A percentile compares a stretch with the other conserved stretches of the same genome.
phyloP scores from a whole-genome alignment of 495 filamentous ascomycete genomes.

The Lasiosphaeria ovina region DNA sequence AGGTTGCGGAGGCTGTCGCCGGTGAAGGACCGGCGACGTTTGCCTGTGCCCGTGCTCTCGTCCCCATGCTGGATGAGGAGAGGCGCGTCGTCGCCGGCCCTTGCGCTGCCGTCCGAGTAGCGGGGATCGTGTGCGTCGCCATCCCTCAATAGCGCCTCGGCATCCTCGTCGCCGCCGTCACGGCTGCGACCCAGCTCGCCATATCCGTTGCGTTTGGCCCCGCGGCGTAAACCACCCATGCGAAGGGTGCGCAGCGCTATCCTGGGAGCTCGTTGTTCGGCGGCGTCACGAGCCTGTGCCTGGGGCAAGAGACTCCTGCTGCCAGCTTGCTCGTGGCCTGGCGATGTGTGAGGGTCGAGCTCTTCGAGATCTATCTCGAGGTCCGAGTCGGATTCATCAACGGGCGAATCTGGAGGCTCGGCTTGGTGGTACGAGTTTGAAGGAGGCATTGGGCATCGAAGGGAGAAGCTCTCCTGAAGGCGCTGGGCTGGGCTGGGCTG shows the following conservation, averaged over 20 bases:
- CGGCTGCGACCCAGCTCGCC: constrained; percentile 58
- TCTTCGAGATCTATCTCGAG: constrained; percentile 71
- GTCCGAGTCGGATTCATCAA: constrained; percentile 61
- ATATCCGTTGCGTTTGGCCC: constrained; percentile 53
- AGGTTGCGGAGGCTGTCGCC: constrained; percentile 37
- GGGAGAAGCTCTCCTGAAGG: constrained; percentile 18
- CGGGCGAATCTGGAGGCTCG: constrained; percentile 51
- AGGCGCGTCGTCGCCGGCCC: constrained; percentile 63
- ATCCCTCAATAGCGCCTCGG: constrained; percentile 55
- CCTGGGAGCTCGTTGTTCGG: constrained; percentile 50
- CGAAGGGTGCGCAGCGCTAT: constrained; percentile 73
- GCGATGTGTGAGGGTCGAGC: constrained; percentile 58
- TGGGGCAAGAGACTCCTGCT: constrained; percentile 41
- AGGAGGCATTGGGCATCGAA: constrained; percentile 52
- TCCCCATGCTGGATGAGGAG: constrained; percentile 50
- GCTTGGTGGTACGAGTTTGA: constrained; percentile 48
- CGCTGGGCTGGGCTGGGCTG: neutral
- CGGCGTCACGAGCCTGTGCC: constrained; percentile 35
- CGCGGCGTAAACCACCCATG: constrained; percentile 53
- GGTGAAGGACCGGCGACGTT: constrained; percentile 33
- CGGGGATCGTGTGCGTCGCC: constrained; percentile 46
- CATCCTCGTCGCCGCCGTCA: constrained; percentile 54
- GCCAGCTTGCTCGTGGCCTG: constrained; percentile 22
- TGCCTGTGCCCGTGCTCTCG: constrained; percentile 13
- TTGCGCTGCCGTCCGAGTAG: constrained; percentile 51